Conservation (phyloP, 2,329 filamentous ascomycete species). For the Seiridium unicorne region DNA sequence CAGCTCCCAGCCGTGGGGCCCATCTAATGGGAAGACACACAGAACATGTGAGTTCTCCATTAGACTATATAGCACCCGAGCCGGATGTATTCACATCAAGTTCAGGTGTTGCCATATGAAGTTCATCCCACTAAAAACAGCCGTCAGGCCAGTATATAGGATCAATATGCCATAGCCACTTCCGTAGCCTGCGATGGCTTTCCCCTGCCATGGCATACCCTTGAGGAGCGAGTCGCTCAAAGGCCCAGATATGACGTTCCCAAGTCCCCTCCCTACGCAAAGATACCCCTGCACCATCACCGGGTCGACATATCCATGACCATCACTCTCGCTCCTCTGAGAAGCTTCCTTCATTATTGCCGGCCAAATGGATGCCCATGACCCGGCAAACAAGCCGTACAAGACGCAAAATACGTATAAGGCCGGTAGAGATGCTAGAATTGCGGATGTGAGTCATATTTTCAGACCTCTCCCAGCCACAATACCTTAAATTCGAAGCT, state of each 20-base stretch:
- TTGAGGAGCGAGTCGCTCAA: conserved; percentile 50
- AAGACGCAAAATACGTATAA: not conserved
- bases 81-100: not conserved
- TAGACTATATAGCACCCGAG: no score
- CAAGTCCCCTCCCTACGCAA: conserved; percentile 56
- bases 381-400: not conserved
- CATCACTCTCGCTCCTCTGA: conserved; percentile 11
- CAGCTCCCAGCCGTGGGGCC: no score
- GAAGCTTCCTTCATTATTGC: conserved; percentile 1
- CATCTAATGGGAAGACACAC: no score
- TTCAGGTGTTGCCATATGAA: conserved; percentile 32
- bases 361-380: not conserved
- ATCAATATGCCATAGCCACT: conserved; percentile 51
- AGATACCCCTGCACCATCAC: conserved; percentile 56
- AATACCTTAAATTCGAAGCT: no score
- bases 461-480: no score
- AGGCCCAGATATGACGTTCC: conserved; percentile 55
- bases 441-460: no score
- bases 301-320: conserved; percentile 30
- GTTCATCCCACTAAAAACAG: conserved; percentile 40
- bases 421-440: not conserved
- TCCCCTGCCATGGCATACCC: conserved; percentile 39
- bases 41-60: no score
- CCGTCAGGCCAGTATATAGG: conserved; percentile 50
- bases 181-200: conserved; percentile 39